Base-by-base conservation (phyloP, 2,329 filamentous ascomycete genomes). In the Aspergillus versicolor region DNA sequence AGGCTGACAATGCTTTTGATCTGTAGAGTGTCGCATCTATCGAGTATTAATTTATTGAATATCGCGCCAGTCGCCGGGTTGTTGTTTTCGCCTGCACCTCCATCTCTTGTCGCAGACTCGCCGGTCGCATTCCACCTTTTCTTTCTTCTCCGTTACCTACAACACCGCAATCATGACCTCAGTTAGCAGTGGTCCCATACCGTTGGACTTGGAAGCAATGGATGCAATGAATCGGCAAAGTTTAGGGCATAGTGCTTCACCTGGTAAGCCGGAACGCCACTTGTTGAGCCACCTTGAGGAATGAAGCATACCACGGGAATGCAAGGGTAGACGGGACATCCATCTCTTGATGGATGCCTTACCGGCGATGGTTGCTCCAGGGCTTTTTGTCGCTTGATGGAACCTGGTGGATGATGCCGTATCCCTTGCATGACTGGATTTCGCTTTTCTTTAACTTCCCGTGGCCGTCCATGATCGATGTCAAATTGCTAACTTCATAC, bases 151-250 rank as follows among this genome's bases (percentile, higher is more conserved):
- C 27, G n/a, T 15, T 21, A 21, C 17, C 30, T 19, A 40, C 50
- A 54, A 13, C 51, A 38, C 27, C 45, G 30, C 54, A 45, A 62
- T 40, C 52, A 71, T 71, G 69, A 62, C 67, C 56, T 58, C 64
- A 9, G 54, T 65, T 21, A 66, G 62, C 46, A 67, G 65, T 43
- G 67, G 67, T 57, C 64, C 64, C 8, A 65, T 69, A 57, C 64
- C 67, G 3, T 59, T 70, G 60, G 66, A 71, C 15, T 60, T 64
- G 19, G 63, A 56, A 9, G 52, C 56, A 9, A 53, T 64, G 21
- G 63, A 56, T 8, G 49, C 54, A 12, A 51, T 58, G 21, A 52
- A 64, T 57, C 57, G 61, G 8, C 59, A 64, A 24, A 60, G 49
- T 27, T 48, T 61, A 38, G 53, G 45, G 12, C 60, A 60, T 11